Evolutionary conservation across 345 rosid genomes (phyloP).

Genomic region (Eucalyptus microcorys): DNA sequence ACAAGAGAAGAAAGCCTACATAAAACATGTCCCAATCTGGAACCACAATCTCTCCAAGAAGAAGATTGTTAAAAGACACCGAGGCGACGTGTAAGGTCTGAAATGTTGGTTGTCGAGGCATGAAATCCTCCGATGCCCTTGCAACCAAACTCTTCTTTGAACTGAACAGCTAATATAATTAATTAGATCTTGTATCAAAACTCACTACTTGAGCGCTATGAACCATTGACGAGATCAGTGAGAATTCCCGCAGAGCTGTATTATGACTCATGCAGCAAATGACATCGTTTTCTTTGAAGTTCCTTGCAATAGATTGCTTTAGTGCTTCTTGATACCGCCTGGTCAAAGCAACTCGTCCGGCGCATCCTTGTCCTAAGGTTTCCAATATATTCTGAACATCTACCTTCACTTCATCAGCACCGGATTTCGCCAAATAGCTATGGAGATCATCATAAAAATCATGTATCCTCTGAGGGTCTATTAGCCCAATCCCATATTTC

Average conservation of each 20-base stretch:
- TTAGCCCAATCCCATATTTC: slow-evolving; percentile 27
- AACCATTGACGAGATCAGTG: background rate
- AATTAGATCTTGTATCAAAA: background rate
- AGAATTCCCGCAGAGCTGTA: slow-evolving; percentile 15
- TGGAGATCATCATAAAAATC: slow-evolving; percentile 42
- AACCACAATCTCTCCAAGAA: slow-evolving; percentile 42
- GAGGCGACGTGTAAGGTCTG: slow-evolving; percentile 51
- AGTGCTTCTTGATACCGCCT: slow-evolving; percentile 42
- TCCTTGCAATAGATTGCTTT: slow-evolving; percentile 30
- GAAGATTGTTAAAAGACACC: slow-evolving; percentile 49
- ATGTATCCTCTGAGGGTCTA: slow-evolving; percentile 18
- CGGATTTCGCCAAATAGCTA: slow-evolving; percentile 20
- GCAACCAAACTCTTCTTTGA: slow-evolving; percentile 31
- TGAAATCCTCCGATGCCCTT: slow-evolving; percentile 62
- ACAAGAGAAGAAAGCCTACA: background rate
- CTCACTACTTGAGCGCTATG: background rate
- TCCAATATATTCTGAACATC: slow-evolving; percentile 37
- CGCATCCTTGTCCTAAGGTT: slow-evolving; percentile 39
- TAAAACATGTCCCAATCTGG: slow-evolving; percentile 72
- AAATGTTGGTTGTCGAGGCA: slow-evolving; percentile 38
- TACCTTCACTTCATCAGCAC: slow-evolving; percentile 41
- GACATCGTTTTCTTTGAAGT: slow-evolving; percentile 37
- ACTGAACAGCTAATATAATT: slow-evolving; percentile 8
- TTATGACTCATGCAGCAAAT: slow-evolving; percentile 56
- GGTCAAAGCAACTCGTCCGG: slow-evolving; percentile 42